A percentile compares a stretch with the other conserved stretches of the same genome.
These are phyloP conservation scores for Copromyces sp. DNA, from an alignment of 495 filamentous ascomycete species.

Conservation along the genomic window DNA sequence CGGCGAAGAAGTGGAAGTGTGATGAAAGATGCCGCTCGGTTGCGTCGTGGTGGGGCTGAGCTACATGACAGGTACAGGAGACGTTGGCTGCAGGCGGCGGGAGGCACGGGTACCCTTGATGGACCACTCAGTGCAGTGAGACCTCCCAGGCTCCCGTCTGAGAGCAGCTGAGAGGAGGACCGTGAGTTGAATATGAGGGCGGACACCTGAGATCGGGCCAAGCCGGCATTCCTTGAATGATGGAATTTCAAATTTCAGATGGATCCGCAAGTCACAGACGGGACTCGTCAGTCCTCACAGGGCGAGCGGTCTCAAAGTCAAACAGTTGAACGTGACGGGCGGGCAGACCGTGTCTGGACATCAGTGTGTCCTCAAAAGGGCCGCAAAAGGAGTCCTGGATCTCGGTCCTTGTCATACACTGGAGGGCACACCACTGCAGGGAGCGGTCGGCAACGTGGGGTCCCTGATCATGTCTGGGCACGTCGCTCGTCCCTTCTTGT, in stretches of 20 bases:
- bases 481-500: neutral
- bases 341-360: neutral
- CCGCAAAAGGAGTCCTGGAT: neutral
- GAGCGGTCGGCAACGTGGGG: neutral
- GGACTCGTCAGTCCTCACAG: neutral
- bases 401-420: neutral
- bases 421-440: neutral
- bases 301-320: neutral
- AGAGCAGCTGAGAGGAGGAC: neutral
- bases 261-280: neutral
- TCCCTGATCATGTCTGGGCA: neutral
- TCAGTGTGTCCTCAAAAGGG: neutral
- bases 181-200: neutral
- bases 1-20: neutral
- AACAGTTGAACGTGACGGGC: neutral
- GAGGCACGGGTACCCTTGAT: slow-evolving; percentile 9
- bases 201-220: neutral
- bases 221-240: neutral
- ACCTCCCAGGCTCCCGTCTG: neutral
- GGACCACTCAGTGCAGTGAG: neutral
- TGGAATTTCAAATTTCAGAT: neutral
- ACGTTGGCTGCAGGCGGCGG: slow-evolving; percentile 13
- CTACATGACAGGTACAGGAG: slow-evolving; percentile 14
- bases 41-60: slow-evolving; percentile 15
- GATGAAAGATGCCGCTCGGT: neutral